Evolutionary conservation across 495 filamentous ascomycete genomes (phyloP), one percentile per base, ranked within the genome.

Genomic region (Neurospora sp.): DNA sequence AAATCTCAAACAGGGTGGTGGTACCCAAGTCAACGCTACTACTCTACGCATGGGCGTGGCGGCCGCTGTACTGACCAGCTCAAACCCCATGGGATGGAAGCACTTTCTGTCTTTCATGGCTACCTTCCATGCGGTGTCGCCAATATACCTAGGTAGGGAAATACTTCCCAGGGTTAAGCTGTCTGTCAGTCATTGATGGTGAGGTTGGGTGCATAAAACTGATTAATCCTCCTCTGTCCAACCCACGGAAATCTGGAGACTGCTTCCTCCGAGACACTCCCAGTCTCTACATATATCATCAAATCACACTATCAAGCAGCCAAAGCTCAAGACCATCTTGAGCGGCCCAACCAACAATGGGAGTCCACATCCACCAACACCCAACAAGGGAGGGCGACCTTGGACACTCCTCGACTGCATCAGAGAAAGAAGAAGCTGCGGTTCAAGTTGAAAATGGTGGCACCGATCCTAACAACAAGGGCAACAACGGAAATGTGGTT

Each of bases 401-500:
- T 5, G 45, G 20, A 27, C 45, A 53, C 20, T 53, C 45, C 4
- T 53, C 45, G 4, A 22, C 45, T 4, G 10, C 45, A 53, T 53
- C 45, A 53, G 45, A 53, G 45, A 53, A 53, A 27, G 45, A 53
- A 1, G 45, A 4, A 53, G 20, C 20, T 22, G 20, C 45, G 4
- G 10, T 12, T 20, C 45, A 27, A 20, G 20, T 53, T 12, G 45
- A 27, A 53, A 53, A 12, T 53, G 9, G 45, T 3, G 9, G 27
- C 20, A 22, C 7, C 9, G 9, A 45, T 7, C 17, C 20, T 4
- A 12, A 9, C 8, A 20, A 53, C 27, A 80, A 87, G 73, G 81
- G 20, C 8, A 20, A 53, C 27, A 79, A 87, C 73, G 82, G 84
- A 37, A 86, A 87, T 69, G 90, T 88, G 4, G 87, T 92, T 3